Base-by-base conservation (phyloP, 352 stramenopile genomes). In the Globisporangium abappressorium region DNA sequence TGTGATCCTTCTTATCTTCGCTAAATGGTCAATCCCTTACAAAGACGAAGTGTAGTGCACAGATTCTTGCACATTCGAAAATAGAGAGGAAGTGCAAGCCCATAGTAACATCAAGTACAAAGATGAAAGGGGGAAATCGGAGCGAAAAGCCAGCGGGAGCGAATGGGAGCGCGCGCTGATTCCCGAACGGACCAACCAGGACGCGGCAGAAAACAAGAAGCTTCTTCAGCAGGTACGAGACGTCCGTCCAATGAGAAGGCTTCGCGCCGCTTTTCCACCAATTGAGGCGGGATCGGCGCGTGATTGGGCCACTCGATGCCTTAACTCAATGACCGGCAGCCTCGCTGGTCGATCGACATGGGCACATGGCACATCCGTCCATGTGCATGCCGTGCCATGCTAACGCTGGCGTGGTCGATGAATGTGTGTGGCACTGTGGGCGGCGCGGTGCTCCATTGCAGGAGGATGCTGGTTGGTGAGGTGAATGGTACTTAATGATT, bases 181-280 rank as follows among this genome's bases (percentile, higher is more conserved):
- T 18, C 15, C 28, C 51, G 36, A 61, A 69, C 62, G 60, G 61
- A 67, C 75, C 73, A 87, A 87, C 77, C 77, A 83, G 76, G 61
- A 33, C 49, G 62, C 66, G 41, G 41, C 41, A 49, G 41, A 18
- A 22, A 8, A 8, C 7, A 57, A 12, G n/a, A 22, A 36, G 62
- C 70, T 26, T 26, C 24, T 26, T 26, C 24, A 66, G 66, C 70
- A 67, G 51, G 73, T 58, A 34, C 60, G 69, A 68, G 46, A 46
- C 70, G 68, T 79, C 70, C 69, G 79, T 73, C 84, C 85, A 91
- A 93, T 91, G 80, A 85, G 73, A 87, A 64, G 53, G 76, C 78
- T 81, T 73, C 61, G 26, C 53, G n/a, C 61, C 33, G 41, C 68
- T 79, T 91, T 93, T 93, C 82, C 74, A 88, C 85, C 85, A 91